A percentile compares a stretch with the other conserved stretches of the same genome.
Evolutionary conservation across 139 green algal species (phyloP).

Genomic region (Diplosphaera chodatii): DNA sequence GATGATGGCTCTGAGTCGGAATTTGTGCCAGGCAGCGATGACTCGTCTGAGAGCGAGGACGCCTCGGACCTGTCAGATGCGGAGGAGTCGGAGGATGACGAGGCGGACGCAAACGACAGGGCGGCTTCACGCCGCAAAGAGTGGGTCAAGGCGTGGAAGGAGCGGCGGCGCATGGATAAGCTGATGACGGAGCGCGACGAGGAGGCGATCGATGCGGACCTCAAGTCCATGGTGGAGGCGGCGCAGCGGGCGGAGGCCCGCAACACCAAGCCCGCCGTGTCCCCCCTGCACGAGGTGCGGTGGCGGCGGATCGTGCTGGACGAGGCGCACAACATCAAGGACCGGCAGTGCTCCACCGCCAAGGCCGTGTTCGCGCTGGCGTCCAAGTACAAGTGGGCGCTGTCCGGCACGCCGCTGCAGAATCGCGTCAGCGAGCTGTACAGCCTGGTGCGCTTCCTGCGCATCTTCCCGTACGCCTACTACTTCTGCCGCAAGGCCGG

Average conservation of each 20-base stretch:
- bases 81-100: slow-evolving; percentile 20
- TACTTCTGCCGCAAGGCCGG: slow-evolving; percentile 79
- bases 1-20: slow-evolving; percentile 19
- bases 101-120: slow-evolving; percentile 13
- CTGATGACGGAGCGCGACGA: not conserved
- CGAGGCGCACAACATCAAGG: slow-evolving; percentile 91
- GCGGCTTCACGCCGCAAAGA: not conserved
- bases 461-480: slow-evolving; percentile 82
- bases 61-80: slow-evolving; percentile 3
- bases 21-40: not conserved
- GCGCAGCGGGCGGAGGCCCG: not conserved
- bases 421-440: slow-evolving; percentile 72
- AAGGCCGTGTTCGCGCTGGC: slow-evolving; percentile 79
- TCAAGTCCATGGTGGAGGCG: not conserved
- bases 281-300: slow-evolving; percentile 19
- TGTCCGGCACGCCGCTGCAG: slow-evolving; percentile 62
- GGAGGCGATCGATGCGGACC: not conserved
- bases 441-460: slow-evolving; percentile 80
- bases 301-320: slow-evolving; percentile 86
- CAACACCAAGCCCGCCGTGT: not conserved
- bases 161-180: slow-evolving; percentile 1
- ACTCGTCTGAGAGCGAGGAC: slow-evolving; percentile 7
- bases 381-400: slow-evolving; percentile 65
- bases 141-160: slow-evolving; percentile 27
- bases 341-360: slow-evolving; percentile 68